Base-by-base conservation (phyloP, 2,329 filamentous ascomycete species). In the Xylaria sp. region DNA sequence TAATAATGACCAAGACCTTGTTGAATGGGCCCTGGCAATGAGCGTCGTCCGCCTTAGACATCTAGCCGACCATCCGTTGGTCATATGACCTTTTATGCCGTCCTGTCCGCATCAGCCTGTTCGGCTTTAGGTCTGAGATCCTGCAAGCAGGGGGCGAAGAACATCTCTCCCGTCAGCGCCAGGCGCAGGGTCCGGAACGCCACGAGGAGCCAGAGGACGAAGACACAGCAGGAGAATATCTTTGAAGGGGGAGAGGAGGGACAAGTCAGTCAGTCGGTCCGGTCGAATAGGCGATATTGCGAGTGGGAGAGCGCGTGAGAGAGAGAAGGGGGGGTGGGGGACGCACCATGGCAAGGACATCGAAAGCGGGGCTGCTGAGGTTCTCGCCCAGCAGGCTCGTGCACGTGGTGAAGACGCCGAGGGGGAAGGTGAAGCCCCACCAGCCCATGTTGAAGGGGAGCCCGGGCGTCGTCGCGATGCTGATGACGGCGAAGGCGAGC, bases 81-180 rank as follows among this genome's bases (percentile, higher is more conserved):
- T 26, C 24, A 11, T 6, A 26, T 11, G 5, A 11, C 24, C 24
- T 26, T 11, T 11, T 26, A 26, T 26, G 24, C 24, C 24, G 24
- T 26, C 11, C 24, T 26, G 11, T 26, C 24, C 11, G 6, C 24
- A 26, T 26, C 24, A 11, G 24, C 24, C 24, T 26, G 24, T 11
- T 5, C 5, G 11, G 24, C 11, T 11, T 26, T 26, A 6, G 24
- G 24, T 11, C 24, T 26, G 5, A 26, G 5, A 11, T 48, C 26
- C 37, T 73, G 72, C 39, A 78, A 60, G 48, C 76, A 78, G 1
- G 76, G 76, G 0, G 76, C 76, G 48, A 74, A 69, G 60, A 78
- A 77, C 58, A 79, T 74, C 37, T 77, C 72, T 13, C 76, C 75
- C 0, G 69, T 72, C 1, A 70, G 50, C 7, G 65, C 75, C 46